phyloP scores from a whole-genome alignment of 2,329 filamentous ascomycete genomes.

The Neonectria magnoliae region DNA sequence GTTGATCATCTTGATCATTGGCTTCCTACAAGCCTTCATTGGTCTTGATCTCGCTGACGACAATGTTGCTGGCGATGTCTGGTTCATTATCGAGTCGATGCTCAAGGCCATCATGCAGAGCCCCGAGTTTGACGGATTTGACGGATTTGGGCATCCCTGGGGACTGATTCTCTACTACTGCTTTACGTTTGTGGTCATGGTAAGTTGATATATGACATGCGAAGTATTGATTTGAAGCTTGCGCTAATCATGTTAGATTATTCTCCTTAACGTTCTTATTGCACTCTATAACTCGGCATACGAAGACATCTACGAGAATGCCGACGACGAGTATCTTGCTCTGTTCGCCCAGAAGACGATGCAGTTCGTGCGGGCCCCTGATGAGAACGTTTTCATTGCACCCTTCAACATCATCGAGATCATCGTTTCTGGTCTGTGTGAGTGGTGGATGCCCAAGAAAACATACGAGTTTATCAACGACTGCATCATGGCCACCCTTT shows the following conservation, averaged over 20 bases:
- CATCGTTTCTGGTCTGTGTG: constrained; percentile 79
- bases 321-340: constrained; percentile 94
- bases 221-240: neutral
- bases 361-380: constrained; percentile 94
- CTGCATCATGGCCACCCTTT: constrained; percentile 84
- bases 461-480: constrained; percentile 87
- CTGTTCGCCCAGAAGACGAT: constrained; percentile 94
- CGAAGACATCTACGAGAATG: constrained; percentile 92
- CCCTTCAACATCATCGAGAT: constrained; percentile 96
- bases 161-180: constrained; percentile 96
- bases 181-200: constrained; percentile 98
- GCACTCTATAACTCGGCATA: constrained; percentile 97
- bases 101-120: constrained; percentile 90
- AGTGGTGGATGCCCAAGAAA: constrained; percentile 90
- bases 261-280: constrained; percentile 95
- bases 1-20: constrained; percentile 82
- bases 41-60: constrained; percentile 87
- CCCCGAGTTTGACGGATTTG: constrained; percentile 89
- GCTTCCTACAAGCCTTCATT: constrained; percentile 93
- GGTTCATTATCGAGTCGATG: constrained; percentile 84
- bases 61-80: constrained; percentile 72
- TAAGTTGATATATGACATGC: constrained; percentile 49
- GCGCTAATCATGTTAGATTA: constrained; percentile 52
- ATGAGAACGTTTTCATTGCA: constrained; percentile 98
- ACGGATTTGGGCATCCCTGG: constrained; percentile 91